phyloP scores from a whole-genome alignment of 169 alveolate species.

The Nephromyces sp. region DNA sequence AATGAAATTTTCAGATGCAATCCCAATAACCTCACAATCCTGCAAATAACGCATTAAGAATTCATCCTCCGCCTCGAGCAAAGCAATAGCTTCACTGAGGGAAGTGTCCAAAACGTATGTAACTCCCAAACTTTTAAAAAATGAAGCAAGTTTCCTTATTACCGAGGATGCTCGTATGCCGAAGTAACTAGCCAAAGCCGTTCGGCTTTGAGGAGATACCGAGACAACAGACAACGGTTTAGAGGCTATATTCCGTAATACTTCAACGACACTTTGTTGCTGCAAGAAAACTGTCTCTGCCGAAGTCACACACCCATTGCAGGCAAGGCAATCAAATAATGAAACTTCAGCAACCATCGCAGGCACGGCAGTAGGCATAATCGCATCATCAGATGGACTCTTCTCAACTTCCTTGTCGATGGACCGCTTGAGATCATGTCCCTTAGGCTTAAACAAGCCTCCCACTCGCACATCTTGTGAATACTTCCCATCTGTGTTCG shows the following conservation, averaged over 20 bases:
- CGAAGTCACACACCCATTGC: constrained; percentile 86
- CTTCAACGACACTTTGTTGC: constrained; percentile 59
- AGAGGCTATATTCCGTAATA: constrained; percentile 29
- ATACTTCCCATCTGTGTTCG: too few relatives aligned
- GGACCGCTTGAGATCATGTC: constrained; percentile 26
- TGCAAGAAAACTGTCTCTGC: constrained; percentile 74
- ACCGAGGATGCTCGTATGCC: constrained; percentile 14
- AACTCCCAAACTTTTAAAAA: constrained; percentile 40
- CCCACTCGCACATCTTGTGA: too few relatives aligned
- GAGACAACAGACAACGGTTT: constrained; percentile 42
- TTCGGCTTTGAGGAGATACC: constrained; percentile 61
- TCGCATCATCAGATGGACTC: too few relatives aligned
- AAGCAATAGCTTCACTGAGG: constrained; percentile 30
- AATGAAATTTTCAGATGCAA: not conserved
- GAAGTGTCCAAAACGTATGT: constrained; percentile 33
- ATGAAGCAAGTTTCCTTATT: constrained; percentile 32
- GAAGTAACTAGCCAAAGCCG: constrained; percentile 51
- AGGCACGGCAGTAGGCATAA: too few relatives aligned
- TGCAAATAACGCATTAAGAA: constrained; percentile 26
- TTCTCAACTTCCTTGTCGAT: constrained; percentile 14
- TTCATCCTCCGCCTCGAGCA: constrained; percentile 31
- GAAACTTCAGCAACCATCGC: constrained; percentile 62
- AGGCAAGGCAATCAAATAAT: constrained; percentile 77
- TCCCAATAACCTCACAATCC: not conserved
- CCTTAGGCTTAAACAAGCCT: too few relatives aligned